Base-by-base conservation (phyloP, 768 basidiomycete genomes). In the Pleurotus salmoneostramineus region DNA sequence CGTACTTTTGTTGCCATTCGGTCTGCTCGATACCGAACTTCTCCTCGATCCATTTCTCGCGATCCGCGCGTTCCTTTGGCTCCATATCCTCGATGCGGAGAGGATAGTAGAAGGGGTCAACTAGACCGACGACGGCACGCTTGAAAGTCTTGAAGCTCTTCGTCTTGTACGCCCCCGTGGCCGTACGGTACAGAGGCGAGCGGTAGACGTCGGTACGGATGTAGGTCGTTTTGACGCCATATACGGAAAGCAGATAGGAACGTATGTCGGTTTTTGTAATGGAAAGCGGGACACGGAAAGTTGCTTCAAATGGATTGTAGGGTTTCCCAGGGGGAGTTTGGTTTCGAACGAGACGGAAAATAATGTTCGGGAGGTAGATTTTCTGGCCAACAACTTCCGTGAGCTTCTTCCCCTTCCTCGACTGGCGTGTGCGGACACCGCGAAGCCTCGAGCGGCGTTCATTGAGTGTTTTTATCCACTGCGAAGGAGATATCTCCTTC, bases 291-390 rank as follows among this genome's bases (percentile, higher is more conserved):
- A 96, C 80, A 56, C 93, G 91, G 77, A 98, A 96, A 2, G 95
- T 98, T 6, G 94, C 95, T 70, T 94, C 89, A 76, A 89, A 94
- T 1, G 95, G 94, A 61, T 98, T 95, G 78, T 98, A 98, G 1
- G 93, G 79, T 63, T 89, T 75, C 0, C 88, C 91, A 2, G 74
- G 71, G 0, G 81, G 85, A 0, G 93, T 94, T 63, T 87, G 74
- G 69, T 98, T 98, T 21, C 91, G 85, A 45, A 95, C 85, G 57
- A 98, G 79, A 57, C 83, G 81, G 71, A 96, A 88, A 60, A 90
- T 71, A 68, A 89, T 78, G 71, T 98, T 96, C 42, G 95, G 95
- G 37, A 98, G 87, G 74, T 94, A 97, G 21, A 97, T 79, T 61
- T 84, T 85, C 64, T 89, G 85, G 56, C 91, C 95, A 56, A 93